Evolutionary conservation across 495 filamentous ascomycete species (phyloP), one percentile per base, ranked within the genome.

Genomic region (Aspergillus leporis): DNA sequence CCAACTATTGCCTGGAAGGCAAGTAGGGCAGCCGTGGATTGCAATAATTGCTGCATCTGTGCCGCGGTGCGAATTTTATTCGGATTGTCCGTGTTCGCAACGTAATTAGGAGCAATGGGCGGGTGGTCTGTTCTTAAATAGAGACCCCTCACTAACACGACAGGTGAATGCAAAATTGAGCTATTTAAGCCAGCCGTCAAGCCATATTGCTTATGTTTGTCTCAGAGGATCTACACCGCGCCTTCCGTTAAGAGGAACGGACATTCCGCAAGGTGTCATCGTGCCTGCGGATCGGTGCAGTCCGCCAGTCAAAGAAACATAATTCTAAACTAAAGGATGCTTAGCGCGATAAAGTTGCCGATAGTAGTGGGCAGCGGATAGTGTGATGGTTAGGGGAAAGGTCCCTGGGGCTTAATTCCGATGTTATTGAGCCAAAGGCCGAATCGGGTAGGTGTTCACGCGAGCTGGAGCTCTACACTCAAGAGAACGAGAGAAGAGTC

Each of bases 91-190:
- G 13, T 38, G 34, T 3, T 14, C 13, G 18, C 21, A 9, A 25
- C 21, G 23, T 19, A 30, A 30, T 18, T 19, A 47, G 10, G 16
- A 19, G 46, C 21, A 25, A 19, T 7, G 13, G 46, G 25, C 10
- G 43, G 43, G 43, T 47, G 21, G 46, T 22, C 18, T 49, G 25
- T 30, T n/a, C 46, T 49, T 49, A 49, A 22, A 49, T 49, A 49
- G 12, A 22, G 46, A 49, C 6, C 34, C 7, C 3, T 38, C 3
- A 38, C 3, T 8, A 13, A 38, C 13, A 3, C 7, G 34, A 3
- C 13, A 38, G 14, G 6, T 5, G 13, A 13, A 38, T 14, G 14
- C 9, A 12, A 8, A 38, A 38, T 6, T 32, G 30, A 32, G 30
- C 30, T 32, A 32, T 32, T 32, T 32, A 32, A 32, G 30, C 30